These are phyloP conservation scores for Aechmea fasciata DNA, from an alignment of 176 grass and related monocot species.

Conservation along the genomic window DNA sequence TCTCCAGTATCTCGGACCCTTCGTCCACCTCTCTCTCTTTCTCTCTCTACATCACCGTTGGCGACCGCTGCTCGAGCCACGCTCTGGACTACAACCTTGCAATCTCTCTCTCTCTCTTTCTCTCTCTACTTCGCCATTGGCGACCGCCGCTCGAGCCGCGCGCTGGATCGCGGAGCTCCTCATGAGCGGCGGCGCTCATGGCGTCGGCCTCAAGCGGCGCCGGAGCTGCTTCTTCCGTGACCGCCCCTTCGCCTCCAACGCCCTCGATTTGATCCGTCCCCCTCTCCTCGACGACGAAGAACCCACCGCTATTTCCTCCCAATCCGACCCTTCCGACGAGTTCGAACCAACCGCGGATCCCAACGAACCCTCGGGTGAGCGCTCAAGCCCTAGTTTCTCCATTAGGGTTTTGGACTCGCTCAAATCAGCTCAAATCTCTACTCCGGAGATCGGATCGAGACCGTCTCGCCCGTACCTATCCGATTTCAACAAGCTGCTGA, in stretches of 20 bases:
- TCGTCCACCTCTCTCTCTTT: not conserved
- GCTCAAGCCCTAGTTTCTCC: not conserved
- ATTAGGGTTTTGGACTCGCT: constrained; percentile 3
- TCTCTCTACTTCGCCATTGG: not conserved
- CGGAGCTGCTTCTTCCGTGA: not conserved
- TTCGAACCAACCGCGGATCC: constrained; percentile 3
- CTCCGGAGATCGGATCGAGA: constrained; percentile 2
- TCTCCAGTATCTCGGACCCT: too few relatives aligned
- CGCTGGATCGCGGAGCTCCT: not conserved
- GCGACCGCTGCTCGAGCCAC: constrained; percentile 1
- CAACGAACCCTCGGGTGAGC: not conserved
- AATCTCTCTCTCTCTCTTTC: not conserved
- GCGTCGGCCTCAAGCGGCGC: not conserved
- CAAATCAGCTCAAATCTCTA: not conserved
- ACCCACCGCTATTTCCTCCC: not conserved
- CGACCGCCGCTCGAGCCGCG: not conserved
- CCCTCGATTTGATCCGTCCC: constrained; percentile 9
- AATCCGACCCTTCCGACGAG: not conserved
- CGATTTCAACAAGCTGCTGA: constrained; percentile 57
- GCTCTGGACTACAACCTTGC: not conserved
- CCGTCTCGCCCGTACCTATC: not conserved
- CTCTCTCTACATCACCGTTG: not conserved
- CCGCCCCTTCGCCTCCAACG: not conserved
- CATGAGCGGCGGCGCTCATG: not conserved
- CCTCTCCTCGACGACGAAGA: not conserved